Base-by-base conservation (phyloP, 1,284 basidiomycete genomes). In the Puccinia polysora region DNA sequence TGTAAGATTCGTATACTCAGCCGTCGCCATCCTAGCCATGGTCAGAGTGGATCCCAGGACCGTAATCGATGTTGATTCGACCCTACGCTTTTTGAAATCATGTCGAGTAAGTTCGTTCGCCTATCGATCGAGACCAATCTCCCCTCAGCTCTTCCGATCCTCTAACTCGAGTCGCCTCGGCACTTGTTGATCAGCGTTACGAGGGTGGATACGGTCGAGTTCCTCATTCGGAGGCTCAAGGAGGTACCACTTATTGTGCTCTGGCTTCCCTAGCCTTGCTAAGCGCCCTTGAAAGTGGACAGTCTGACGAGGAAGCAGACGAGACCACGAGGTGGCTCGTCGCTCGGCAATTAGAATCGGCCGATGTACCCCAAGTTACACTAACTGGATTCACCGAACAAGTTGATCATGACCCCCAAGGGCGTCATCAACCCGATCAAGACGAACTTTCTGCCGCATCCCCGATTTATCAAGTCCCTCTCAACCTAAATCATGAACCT, bases 201-300 rank as follows among this genome's bases (percentile, higher is more conserved):
- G 94, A 97, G 83, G 93, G 93, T 25, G 93, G 90, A 0, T 97
- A 91, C 77, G 90, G 89, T 0, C 90, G 93, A 77, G 83, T 85
- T 0, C 88, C 90, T 0, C 84, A 83, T 38, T 85, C 88, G 49
- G 95, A 98, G 81, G 88, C 91, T 2, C 88, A 94, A 80, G 91
- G 92, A 23, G 95, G 95, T 4, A 91, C 91, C 43, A 95, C 94
- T 0, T 97, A 97, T 80, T 96, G 90, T 76, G 88, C 89, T 0
- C 79, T 96, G 14, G 90, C 93, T 0, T 84, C 88, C 0, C 83
- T 95, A 2, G 79, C 84, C 36, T 83, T 96, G n/a, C 74, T 75
- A 10, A 28, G 43, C 45, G 77, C 76, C n/a, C 73, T 77, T 75
- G 65, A 65, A 18, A 52, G 38, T 30, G 32, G 50, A 20, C 78